Evolutionary conservation across 805 yeast species (phyloP).

Genomic region (Pichia scutulata): DNA sequence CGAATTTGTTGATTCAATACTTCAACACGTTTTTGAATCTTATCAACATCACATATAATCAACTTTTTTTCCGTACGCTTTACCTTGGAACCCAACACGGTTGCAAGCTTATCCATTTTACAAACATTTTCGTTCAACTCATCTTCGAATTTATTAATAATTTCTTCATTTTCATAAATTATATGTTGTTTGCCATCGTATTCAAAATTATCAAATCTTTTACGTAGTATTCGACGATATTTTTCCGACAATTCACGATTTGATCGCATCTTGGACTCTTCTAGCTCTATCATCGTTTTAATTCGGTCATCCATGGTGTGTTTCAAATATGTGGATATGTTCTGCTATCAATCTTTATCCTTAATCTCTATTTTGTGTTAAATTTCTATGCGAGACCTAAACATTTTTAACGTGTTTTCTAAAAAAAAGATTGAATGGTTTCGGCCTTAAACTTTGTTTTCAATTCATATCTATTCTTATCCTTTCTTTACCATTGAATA

Average conservation of each 20-base stretch:
- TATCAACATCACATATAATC: conserved; percentile 4
- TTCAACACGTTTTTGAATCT: conserved; percentile 54
- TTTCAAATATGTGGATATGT: too few species aligned
- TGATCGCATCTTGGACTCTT: conserved; percentile 1
- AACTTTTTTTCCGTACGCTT: conserved; percentile 10
- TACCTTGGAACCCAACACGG: conserved; percentile 2
- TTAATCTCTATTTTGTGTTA: too few species aligned
- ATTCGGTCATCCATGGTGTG: conserved; percentile 6
- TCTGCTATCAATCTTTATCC: too few species aligned
- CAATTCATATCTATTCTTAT: not conserved
- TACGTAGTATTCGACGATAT: conserved; percentile 4
- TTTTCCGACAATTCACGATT: conserved; percentile 3
- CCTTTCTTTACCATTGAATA: not conserved
- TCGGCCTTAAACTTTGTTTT: not conserved
- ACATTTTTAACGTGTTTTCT: not conserved
- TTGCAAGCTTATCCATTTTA: conserved; percentile 11
- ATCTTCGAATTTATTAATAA: conserved; percentile 19
- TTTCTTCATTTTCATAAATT: conserved; percentile 24
- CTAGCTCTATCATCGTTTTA: conserved; percentile 3
- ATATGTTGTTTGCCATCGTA: conserved; percentile 6
- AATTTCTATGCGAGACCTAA: not conserved
- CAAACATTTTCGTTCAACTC: conserved; percentile 12
- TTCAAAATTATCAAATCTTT: conserved; percentile 5
- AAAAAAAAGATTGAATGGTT: not conserved
- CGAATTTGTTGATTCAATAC: conserved; percentile 63